Evolutionary conservation across 768 basidiomycete genomes (phyloP), one percentile per base, ranked within the genome.

Genomic region (Zangia roseola): DNA sequence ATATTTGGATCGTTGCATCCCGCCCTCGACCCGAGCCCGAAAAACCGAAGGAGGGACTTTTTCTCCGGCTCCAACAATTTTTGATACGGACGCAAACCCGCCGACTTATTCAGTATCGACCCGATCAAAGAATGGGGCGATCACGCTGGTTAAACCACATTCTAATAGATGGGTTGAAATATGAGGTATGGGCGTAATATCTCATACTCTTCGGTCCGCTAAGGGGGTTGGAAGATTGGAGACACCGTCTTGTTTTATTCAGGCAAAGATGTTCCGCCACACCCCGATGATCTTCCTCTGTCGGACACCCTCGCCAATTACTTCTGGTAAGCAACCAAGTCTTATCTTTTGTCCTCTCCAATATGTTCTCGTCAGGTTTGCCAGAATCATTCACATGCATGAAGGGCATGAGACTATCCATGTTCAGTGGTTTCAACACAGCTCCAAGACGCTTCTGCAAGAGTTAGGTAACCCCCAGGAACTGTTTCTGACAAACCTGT

Each of bases 371-470:
- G 38, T 14, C 55, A 90, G 88, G 87, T 89, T 91, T 64, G 87
- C 74, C 0, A 74, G 73, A 56, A 82, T 91, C 21, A 60, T 83
- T 0, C 78, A 73, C 43, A 75, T 89, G 47, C 63, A 75, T 14
- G 67, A 71, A 28, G 65, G 72, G 14, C 50, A 68, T 5, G 65
- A 74, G 45, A 65, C 49, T 2, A 77, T 79, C 1, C 90, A 92
- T 62, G 66, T 87, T 10, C 86, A 82, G 28, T 92, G 88, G 88
- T 79, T 86, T 24, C 78, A 86, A 45, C 89, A 91, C 57, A 79
- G 81, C 0, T 78, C 79, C 0, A 75, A 78, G 46, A 85, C 82
- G 0, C 61, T 80, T n/a, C 61, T 89, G 23, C 69, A 74, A 24
- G 82, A 88, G 50, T 64, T 90, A 13, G 78, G 76, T 0, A 68